Conservation (phyloP, 441 rosid species). For the Populus hybrid region DNA sequence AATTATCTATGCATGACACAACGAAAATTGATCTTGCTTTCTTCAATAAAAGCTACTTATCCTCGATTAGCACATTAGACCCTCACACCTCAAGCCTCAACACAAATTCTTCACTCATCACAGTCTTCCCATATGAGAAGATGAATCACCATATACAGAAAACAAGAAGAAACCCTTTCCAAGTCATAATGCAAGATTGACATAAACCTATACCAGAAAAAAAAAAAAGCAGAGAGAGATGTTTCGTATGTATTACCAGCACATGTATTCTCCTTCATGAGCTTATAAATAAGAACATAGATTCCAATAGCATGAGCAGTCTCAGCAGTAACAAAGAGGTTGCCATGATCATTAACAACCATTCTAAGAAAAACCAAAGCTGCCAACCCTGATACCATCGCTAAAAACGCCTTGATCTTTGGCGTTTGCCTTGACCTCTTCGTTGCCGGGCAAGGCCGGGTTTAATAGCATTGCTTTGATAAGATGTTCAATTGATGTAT, state of each 20-base stretch:
- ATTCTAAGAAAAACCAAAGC: conserved; percentile 72
- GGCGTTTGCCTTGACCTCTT: conserved; percentile 82
- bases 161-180: no score
- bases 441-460: conserved; percentile 11
- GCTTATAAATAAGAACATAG: conserved; percentile 81
- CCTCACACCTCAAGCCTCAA: no score
- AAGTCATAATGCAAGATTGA: no score
- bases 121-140: no score
- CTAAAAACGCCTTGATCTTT: conserved; percentile 77
- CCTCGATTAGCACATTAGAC: background rate
- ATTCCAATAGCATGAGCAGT: conserved; percentile 87
- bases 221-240: background rate
- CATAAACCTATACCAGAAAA: no score
- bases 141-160: no score
- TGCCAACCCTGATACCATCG: conserved; percentile 75
- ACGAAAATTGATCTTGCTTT: background rate
- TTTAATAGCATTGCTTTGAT: no score
- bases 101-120: no score
- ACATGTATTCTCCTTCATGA: conserved; percentile 83
- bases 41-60: background rate
- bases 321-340: conserved; percentile 94
- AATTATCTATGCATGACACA: background rate
- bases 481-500: no score
- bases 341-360: conserved; percentile 86
- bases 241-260: conserved; percentile 45